Percentiles rank a stretch among this genome's conserved stretches.
phyloP scores from a whole-genome alignment of 257 asterid genomes.

The Plectranthus barbatus region DNA sequence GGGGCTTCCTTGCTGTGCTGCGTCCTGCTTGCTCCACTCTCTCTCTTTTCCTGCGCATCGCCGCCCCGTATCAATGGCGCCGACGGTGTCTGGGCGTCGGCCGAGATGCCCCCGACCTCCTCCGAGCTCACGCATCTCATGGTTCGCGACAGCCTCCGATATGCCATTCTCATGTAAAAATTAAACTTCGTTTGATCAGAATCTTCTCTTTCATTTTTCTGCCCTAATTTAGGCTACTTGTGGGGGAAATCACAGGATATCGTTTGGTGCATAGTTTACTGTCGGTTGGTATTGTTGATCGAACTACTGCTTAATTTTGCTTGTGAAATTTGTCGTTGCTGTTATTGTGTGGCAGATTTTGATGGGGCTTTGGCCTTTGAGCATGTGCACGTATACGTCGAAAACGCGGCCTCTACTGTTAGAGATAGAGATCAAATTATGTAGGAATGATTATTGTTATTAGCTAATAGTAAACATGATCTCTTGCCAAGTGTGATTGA shows the following conservation, averaged over 20 bases:
- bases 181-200: too few relatives aligned
- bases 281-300: not conserved
- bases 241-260: not conserved
- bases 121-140: slow-evolving; percentile 44
- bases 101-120: slow-evolving; percentile 30
- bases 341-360: not conserved
- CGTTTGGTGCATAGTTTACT: not conserved
- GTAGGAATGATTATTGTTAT: not conserved
- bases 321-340: not conserved
- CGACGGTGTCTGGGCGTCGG: slow-evolving; percentile 42
- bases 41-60: slow-evolving; percentile 28
- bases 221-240: not conserved
- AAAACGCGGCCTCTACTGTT: not conserved
- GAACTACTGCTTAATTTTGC: not conserved
- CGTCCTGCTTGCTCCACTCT: slow-evolving; percentile 23
- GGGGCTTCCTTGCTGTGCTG: slow-evolving; percentile 25
- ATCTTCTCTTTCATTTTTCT: not conserved
- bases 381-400: too few relatives aligned
- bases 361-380: too few relatives aligned
- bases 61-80: slow-evolving; percentile 24
- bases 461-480: not conserved
- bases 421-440: not conserved
- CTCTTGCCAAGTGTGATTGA: not conserved
- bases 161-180: slow-evolving; percentile 43
- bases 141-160: slow-evolving; percentile 41